These are phyloP conservation scores for Cutaneotrichosporon spelunceum DNA, from an alignment of 1,284 basidiomycete species.

Conservation along the genomic window DNA sequence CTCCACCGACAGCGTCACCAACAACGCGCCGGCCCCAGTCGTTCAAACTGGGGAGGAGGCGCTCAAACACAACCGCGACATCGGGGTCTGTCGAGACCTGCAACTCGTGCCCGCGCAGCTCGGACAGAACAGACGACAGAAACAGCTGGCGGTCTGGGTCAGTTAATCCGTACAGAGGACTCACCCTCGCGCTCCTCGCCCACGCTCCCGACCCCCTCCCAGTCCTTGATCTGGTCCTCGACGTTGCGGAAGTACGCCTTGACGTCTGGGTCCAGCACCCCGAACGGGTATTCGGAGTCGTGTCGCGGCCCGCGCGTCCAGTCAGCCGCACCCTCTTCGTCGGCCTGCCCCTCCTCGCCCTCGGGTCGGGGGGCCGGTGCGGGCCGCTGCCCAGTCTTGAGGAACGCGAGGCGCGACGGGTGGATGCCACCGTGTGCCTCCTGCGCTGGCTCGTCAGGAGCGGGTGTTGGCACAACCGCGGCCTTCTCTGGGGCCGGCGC, in stretches of 20 bases:
- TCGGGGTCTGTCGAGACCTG: constrained; percentile 87
- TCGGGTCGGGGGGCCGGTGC: constrained; percentile 5
- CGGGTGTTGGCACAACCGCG: too few relatives aligned
- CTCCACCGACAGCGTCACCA: constrained; percentile 75
- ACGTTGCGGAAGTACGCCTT: constrained; percentile 88
- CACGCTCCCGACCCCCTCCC: constrained; percentile 59
- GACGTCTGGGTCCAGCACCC: constrained; percentile 77
- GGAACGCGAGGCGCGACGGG: constrained; percentile 40
- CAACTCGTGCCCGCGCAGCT: constrained; percentile 81
- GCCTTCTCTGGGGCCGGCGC: too few relatives aligned
- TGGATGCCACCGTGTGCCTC: constrained; percentile 34
- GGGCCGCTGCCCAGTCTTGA: constrained; percentile 31
- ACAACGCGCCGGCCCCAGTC: constrained; percentile 87
- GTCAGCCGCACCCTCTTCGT: constrained; percentile 24
- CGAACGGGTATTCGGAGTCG: constrained; percentile 74
- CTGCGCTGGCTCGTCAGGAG: constrained; percentile 14
- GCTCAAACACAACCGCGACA: constrained; percentile 79
- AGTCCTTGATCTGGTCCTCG: constrained; percentile 77
- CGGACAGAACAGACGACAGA: constrained; percentile 74
- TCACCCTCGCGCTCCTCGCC: constrained; percentile 68
- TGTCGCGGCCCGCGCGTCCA: constrained; percentile 41
- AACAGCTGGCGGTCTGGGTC: constrained; percentile 72
- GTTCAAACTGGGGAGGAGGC: constrained; percentile 85
- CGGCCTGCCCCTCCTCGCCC: constrained; percentile 16
- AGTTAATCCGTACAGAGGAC: constrained; percentile 28